Conservation (phyloP, 73 alveolate species). For the Breviolum minutum region DNA sequence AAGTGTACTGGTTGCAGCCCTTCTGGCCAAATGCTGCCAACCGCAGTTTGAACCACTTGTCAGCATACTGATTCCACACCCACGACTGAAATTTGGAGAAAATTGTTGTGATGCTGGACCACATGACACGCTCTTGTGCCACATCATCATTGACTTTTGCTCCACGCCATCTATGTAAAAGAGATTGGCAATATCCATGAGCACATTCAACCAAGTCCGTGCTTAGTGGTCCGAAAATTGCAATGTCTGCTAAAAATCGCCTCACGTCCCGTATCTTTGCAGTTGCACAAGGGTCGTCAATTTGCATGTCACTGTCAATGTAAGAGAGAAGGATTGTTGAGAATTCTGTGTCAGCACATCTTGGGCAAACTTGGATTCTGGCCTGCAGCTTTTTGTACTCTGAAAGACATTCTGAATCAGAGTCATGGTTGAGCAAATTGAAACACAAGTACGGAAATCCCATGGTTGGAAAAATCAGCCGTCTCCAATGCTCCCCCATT, state of each 20-base stretch:
- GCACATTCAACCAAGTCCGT: background rate
- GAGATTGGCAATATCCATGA: background rate
- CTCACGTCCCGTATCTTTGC: background rate
- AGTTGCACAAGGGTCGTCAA: background rate
- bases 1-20: background rate
- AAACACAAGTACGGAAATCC: background rate
- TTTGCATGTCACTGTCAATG: background rate
- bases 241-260: background rate
- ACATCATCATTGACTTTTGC: background rate
- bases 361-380: background rate
- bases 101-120: background rate
- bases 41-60: background rate
- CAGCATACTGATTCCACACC: background rate
- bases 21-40: background rate
- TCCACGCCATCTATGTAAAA: background rate
- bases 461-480: background rate
- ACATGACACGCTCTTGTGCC: background rate
- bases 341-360: background rate
- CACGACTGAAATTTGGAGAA: background rate
- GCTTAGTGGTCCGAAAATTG: background rate
- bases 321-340: background rate
- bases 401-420: background rate
- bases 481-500: slow-evolving; percentile 2
- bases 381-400: background rate
- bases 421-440: background rate